These are phyloP conservation scores for Rhodotorula paludigena DNA, from an alignment of 768 basidiomycete species.

Conservation along the genomic window DNA sequence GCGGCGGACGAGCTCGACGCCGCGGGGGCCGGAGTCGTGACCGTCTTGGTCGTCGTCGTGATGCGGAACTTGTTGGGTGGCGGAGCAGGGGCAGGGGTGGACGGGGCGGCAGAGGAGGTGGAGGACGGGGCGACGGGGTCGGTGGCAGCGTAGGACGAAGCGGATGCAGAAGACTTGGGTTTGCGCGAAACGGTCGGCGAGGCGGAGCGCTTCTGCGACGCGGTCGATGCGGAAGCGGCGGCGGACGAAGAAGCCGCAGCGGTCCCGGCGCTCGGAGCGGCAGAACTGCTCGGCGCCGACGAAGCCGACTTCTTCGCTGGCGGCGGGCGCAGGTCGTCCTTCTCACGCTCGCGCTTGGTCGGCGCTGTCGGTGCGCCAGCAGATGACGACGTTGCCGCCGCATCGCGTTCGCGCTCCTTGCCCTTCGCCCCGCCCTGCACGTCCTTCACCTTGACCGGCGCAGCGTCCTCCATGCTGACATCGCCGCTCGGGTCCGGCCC, in stretches of 20 bases:
- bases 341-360: slow-evolving; percentile 15
- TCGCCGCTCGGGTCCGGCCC: slow-evolving; percentile 3
- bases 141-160: not conserved
- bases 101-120: not conserved
- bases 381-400: not conserved
- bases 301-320: slow-evolving; percentile 17
- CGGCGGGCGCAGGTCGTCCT: slow-evolving; percentile 1
- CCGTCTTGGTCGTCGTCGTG: slow-evolving; percentile 27
- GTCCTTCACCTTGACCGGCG: slow-evolving; percentile 1
- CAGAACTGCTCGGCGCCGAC: not conserved
- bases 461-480: not conserved
- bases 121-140: not conserved
- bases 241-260: not conserved
- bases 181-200: slow-evolving; percentile 7
- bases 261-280: not conserved
- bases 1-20: not conserved
- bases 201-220: slow-evolving; percentile 10
- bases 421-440: not conserved
- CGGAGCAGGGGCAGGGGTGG: not conserved
- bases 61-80: slow-evolving; percentile 19
- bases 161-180: not conserved
- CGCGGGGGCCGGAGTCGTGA: slow-evolving; percentile 10
- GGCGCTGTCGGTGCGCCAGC: not conserved
- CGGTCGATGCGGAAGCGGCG: not conserved
- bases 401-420: no score